Evolutionary conservation across 768 basidiomycete genomes (phyloP), one percentile per base, ranked within the genome.

Genomic region (Russula dissimulans): DNA sequence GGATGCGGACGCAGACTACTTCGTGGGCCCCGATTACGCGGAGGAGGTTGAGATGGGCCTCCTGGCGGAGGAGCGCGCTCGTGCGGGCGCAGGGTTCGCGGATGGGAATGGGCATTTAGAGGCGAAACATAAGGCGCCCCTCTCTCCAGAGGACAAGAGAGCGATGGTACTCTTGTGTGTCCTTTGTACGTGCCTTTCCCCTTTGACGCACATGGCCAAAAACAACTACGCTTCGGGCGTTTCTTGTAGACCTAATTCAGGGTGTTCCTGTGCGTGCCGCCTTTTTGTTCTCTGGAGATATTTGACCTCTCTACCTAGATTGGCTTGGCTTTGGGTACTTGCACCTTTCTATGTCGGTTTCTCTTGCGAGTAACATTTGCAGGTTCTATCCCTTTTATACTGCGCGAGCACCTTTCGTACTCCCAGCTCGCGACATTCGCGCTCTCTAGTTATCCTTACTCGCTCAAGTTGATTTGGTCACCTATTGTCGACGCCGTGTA

Each of bases 351-450:
- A n/a, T 17, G 34, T 22, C 63, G 22, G 22, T 26, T 4, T 89
- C 87, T 70, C 89, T 62, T 92, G 92, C 38, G 84, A 95, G 57
- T 92, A 26, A 26, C 22, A 26, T 26, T 8, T 63, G 14, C 56
- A 91, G 95, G 95, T 65, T 97, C 95, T 38, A 81, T 99, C 3
- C 97, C 97, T n/a, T 98, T 98, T 78, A 84, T 98, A 73, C 81
- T 98, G 56, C 89, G 90, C 73, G 87, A 97, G 68, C 89, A 95
- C 73, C 73, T 99, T 62, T 95, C 95, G 29, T 99, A 99, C 76
- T 95, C 94, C 38, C 93, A 98, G 74, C 81, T 99, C 56, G 95
- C 89, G 62, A 83, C 94, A 10, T 97, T 99, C 74, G 87, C 92
- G 45, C 78, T 99, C 26, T 87, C 89, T 44, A 88, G 86, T 68